These are phyloP conservation scores for Saccharomyces hybrid DNA, from an alignment of 1,139 yeast species.

Conservation along the genomic window DNA sequence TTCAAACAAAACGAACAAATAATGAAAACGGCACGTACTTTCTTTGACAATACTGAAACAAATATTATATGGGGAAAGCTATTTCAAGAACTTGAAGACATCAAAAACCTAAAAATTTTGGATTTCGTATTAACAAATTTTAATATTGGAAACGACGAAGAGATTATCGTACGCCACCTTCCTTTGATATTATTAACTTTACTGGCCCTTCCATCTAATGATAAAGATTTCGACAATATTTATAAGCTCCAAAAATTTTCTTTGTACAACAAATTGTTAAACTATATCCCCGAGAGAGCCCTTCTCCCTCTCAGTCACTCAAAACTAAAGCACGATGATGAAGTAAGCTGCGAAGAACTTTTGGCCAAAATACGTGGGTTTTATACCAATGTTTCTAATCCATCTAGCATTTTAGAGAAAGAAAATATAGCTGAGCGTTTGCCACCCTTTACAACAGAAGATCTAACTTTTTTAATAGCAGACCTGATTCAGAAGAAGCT, in stretches of 20 bases:
- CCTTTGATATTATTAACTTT: slow-evolving; percentile 58
- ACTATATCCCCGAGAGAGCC: slow-evolving; percentile 53
- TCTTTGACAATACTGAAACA: slow-evolving; percentile 84
- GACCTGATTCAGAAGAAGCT: slow-evolving; percentile 34
- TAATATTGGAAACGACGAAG: slow-evolving; percentile 69
- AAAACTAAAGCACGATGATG: slow-evolving; percentile 19
- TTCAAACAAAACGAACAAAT: slow-evolving; percentile 36
- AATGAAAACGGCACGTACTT: slow-evolving; percentile 49
- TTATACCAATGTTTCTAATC: slow-evolving; percentile 27
- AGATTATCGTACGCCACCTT: slow-evolving; percentile 66
- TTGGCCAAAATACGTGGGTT: slow-evolving; percentile 29
- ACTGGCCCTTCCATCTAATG: slow-evolving; percentile 23
- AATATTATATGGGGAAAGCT: slow-evolving; percentile 65
- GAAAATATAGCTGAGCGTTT: slow-evolving; percentile 15
- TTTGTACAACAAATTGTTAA: slow-evolving; percentile 35
- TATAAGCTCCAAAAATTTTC: not conserved
- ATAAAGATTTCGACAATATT: slow-evolving; percentile 2
- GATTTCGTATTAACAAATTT: slow-evolving; percentile 55
- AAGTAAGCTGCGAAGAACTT: slow-evolving; percentile 17
- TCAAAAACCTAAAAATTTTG: slow-evolving; percentile 38
- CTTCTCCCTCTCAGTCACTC: slow-evolving; percentile 42
- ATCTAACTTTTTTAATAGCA: slow-evolving; percentile 39
- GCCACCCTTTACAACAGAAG: slow-evolving; percentile 41
- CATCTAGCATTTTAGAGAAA: slow-evolving; percentile 7
- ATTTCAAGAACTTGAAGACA: slow-evolving; percentile 33